Conservation (phyloP, 352 stramenopile genomes). For the Pythium oligandrum region DNA sequence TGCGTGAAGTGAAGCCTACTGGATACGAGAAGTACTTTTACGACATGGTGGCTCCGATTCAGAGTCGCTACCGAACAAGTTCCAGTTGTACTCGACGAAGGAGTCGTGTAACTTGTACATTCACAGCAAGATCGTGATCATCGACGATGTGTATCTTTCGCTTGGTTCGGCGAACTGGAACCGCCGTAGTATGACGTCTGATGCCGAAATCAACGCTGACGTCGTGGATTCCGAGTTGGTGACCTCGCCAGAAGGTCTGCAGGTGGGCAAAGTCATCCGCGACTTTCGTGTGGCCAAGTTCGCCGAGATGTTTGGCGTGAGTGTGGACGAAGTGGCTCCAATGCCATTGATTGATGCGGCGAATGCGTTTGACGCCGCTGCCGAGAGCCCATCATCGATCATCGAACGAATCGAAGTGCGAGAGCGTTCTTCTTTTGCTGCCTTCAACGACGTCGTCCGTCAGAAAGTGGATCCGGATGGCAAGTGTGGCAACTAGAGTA, state of each 20-base stretch:
- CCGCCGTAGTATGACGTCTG: constrained; percentile 31
- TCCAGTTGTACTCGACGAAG: constrained; percentile 17
- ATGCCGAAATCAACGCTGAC: constrained; percentile 22
- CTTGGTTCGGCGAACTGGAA: constrained; percentile 32
- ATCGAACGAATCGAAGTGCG: no score
- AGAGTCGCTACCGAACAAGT: constrained; percentile 17
- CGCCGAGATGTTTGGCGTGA: constrained; percentile 6
- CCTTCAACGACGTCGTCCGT: no score
- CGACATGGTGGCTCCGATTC: constrained; percentile 16
- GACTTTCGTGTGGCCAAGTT: constrained; percentile 10
- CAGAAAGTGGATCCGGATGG: no score
- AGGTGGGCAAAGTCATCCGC: constrained; percentile 2
- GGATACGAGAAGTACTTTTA: no score
- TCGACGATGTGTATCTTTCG: no score
- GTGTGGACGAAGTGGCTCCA: constrained; percentile 6
- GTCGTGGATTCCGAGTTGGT: constrained; percentile 9
- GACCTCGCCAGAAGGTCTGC: constrained; percentile 4
- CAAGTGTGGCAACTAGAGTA: no score
- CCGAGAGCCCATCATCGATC: no score
- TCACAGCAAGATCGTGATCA: constrained; percentile 16
- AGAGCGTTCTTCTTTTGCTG: no score
- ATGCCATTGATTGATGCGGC: neutral
- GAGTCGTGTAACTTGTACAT: constrained; percentile 14
- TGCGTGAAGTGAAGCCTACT: constrained; percentile 6
- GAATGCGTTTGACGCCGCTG: constrained; percentile 23